A percentile compares a stretch with the other conserved stretches of the same genome.
Conservation (phyloP, 2,329 filamentous ascomycete genomes). For the Pseudogymnoascus sp. region DNA sequence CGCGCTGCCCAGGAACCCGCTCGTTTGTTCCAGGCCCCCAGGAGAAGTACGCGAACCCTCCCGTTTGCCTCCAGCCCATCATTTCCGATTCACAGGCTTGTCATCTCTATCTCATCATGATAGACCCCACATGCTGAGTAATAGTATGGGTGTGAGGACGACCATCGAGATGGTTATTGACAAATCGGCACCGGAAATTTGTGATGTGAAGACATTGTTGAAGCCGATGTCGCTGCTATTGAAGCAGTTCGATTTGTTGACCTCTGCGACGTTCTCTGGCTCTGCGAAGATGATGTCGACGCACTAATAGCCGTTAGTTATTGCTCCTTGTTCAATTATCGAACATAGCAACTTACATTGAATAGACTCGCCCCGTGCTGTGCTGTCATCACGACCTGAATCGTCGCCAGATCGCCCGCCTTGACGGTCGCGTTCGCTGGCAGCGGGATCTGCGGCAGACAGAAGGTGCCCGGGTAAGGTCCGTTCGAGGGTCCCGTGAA, state of each 20-base stretch:
- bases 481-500: slow-evolving; percentile 74
- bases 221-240: slow-evolving; percentile 76
- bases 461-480: slow-evolving; percentile 83
- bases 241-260: slow-evolving; percentile 80
- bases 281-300: slow-evolving; percentile 91
- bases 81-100: background rate
- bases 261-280: slow-evolving; percentile 65
- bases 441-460: slow-evolving; percentile 81
- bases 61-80: background rate
- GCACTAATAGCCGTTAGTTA: slow-evolving; percentile 51
- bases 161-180: background rate
- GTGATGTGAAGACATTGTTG: slow-evolving; percentile 62
- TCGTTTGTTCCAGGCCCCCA: background rate
- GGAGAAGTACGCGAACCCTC: slow-evolving; percentile 5
- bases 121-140: background rate
- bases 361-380: slow-evolving; percentile 75
- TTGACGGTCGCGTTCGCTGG: slow-evolving; percentile 66
- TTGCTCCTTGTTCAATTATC: background rate
- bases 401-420: slow-evolving; percentile 81
- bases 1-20: slow-evolving; percentile 4
- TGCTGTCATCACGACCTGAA: slow-evolving; percentile 79
- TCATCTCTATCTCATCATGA: background rate
- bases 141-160: background rate
- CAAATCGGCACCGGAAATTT: slow-evolving; percentile 3
- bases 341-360: slow-evolving; percentile 27